Evolutionary conservation across 148 eudicot genomes (phyloP).

Genomic region (Chenopodium berlandieri): DNA sequence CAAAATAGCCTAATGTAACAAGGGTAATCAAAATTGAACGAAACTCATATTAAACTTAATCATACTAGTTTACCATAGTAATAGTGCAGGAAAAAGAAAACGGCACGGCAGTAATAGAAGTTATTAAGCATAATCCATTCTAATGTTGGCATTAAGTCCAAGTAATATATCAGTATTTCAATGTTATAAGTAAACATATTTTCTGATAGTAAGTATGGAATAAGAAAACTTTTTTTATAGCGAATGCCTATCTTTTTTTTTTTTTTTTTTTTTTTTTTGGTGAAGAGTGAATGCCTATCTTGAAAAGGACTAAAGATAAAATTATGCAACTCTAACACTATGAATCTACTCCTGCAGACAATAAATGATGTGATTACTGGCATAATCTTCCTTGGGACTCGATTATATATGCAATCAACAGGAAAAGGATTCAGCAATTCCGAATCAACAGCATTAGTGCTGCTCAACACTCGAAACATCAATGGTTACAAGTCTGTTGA

Average conservation of each 20-base stretch:
- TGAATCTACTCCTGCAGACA: slow-evolving; percentile 41
- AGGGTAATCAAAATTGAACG: neutral
- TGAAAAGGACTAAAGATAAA: too few species aligned
- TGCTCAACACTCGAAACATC: slow-evolving; percentile 72
- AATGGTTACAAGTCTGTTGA: slow-evolving; percentile 60
- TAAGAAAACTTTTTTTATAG: too few species aligned
- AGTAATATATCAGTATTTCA: too few species aligned
- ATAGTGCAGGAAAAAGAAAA: too few species aligned
- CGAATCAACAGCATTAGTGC: slow-evolving; percentile 66
- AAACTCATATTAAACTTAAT: neutral
- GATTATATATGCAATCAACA: slow-evolving; percentile 61
- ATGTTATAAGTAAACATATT: too few species aligned
- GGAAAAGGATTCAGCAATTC: slow-evolving; percentile 32
- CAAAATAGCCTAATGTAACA: neutral
- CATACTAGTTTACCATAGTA: neutral
- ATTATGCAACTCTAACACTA: neutral
- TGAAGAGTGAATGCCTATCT: too few species aligned
- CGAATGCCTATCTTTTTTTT: too few species aligned
- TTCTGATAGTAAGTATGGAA: too few species aligned
- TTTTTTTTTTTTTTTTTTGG: too few species aligned
- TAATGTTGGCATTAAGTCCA: neutral
- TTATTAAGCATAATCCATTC: neutral
- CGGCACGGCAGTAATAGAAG: neutral
- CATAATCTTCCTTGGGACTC: slow-evolving; percentile 57
- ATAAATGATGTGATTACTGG: slow-evolving; percentile 75